Percentiles rank a stretch among this genome's conserved stretches.
phyloP scores from a whole-genome alignment of 225 moss, liverwort and hornwort genomes.

The Marchantia paleacea region DNA sequence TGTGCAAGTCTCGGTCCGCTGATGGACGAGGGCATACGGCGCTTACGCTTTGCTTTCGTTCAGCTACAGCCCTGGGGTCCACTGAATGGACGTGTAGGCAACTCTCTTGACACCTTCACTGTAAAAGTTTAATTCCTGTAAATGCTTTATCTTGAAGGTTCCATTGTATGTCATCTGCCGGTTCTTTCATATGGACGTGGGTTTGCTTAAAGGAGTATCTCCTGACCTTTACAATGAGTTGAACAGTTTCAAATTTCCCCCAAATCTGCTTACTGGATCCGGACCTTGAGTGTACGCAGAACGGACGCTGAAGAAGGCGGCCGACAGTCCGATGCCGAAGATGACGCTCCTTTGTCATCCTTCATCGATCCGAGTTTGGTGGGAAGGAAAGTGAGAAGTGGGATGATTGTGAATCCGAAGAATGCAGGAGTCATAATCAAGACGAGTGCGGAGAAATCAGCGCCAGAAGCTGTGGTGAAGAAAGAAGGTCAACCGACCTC shows the following conservation, averaged over 20 bases:
- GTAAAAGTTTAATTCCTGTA: too few species aligned
- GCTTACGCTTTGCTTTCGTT: too few species aligned
- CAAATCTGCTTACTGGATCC: background rate
- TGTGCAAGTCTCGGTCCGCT: too few species aligned
- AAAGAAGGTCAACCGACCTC: slow-evolving; percentile 5
- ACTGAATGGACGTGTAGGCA: too few species aligned
- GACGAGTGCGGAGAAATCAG: slow-evolving; percentile 8
- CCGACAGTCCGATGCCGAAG: slow-evolving; percentile 25
- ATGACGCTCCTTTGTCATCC: slow-evolving; percentile 40
- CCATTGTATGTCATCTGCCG: too few species aligned
- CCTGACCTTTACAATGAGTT: background rate
- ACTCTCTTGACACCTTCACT: too few species aligned
- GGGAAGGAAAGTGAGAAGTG: slow-evolving; percentile 29
- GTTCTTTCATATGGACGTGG: too few species aligned
- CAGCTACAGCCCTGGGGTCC: too few species aligned
- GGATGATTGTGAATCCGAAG: slow-evolving; percentile 17
- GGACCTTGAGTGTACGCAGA: slow-evolving; percentile 3
- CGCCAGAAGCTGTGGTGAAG: slow-evolving; percentile 3
- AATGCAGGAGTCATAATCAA: slow-evolving; percentile 15
- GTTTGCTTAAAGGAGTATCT: background rate
- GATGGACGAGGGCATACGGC: too few species aligned
- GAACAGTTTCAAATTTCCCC: background rate
- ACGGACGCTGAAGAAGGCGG: slow-evolving; percentile 21
- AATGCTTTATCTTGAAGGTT: too few species aligned
- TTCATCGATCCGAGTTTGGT: slow-evolving; percentile 27